A percentile compares a stretch with the other conserved stretches of the same genome.
These are phyloP conservation scores for Ogataea degrootiae DNA, from an alignment of 805 yeast species.

Conservation along the genomic window DNA sequence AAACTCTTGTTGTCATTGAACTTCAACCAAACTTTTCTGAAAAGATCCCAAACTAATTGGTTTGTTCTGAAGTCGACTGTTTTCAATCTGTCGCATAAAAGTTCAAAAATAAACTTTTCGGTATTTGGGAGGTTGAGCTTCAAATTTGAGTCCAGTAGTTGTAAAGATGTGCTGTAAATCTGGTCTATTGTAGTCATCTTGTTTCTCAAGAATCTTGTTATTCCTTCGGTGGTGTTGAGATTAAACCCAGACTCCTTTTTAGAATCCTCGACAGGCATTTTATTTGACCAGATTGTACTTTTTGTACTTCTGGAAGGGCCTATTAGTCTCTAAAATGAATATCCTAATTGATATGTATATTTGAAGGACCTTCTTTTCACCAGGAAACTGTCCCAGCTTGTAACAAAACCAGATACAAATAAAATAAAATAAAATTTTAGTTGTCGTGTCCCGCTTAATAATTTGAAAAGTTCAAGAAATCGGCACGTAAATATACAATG, in stretches of 20 bases:
- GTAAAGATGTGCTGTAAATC: slow-evolving; percentile 33
- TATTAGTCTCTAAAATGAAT: no score
- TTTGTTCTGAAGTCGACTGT: slow-evolving; percentile 39
- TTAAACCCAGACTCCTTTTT: background rate
- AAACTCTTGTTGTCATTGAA: slow-evolving; percentile 16
- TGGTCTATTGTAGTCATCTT: slow-evolving; percentile 41
- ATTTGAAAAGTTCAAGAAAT: no score
- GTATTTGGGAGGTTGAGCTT: slow-evolving; percentile 50
- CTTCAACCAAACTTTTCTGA: slow-evolving; percentile 30
- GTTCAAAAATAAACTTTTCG: slow-evolving; percentile 50
- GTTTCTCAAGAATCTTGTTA: slow-evolving; percentile 56
- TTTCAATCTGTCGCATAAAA: slow-evolving; percentile 54
- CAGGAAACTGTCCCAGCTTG: no score
- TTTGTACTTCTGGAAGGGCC: no score
- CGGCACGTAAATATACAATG: no score
- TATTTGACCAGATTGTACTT: no score
- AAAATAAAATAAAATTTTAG: no score
- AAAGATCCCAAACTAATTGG: slow-evolving; percentile 46
- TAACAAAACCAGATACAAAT: no score
- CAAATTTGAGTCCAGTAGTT: slow-evolving; percentile 28
- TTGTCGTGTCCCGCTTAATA: no score
- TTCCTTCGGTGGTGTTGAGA: slow-evolving; percentile 37
- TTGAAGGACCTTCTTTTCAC: no score
- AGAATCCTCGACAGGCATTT: no score
- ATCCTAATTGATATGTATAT: no score